A percentile compares a stretch with the other conserved stretches of the same genome.
phyloP scores from a whole-genome alignment of 805 yeast genomes.

The Wickerhamiella azyma region DNA sequence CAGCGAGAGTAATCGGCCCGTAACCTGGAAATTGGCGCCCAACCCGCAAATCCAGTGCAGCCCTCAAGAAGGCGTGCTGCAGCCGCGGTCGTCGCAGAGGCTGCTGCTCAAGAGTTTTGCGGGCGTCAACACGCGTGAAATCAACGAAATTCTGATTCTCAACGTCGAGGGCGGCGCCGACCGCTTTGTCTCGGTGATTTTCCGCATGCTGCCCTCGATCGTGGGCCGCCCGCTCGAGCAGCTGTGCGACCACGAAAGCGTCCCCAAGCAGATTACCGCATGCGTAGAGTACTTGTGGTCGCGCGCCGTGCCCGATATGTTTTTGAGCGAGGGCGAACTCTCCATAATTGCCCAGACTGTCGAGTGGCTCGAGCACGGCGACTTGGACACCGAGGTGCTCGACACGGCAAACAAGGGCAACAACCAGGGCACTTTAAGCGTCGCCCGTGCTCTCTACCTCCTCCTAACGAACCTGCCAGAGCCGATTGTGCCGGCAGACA shows the following conservation, averaged over 20 bases:
- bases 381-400: slow-evolving; percentile 23
- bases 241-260: slow-evolving; percentile 11
- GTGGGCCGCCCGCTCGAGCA: slow-evolving; percentile 23
- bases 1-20: not conserved
- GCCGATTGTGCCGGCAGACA: slow-evolving; percentile 9
- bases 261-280: slow-evolving; percentile 26
- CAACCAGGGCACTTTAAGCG: slow-evolving; percentile 30
- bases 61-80: slow-evolving; percentile 8
- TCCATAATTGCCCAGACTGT: slow-evolving; percentile 19
- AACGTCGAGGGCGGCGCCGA: slow-evolving; percentile 10
- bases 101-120: slow-evolving; percentile 7
- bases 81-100: not conserved
- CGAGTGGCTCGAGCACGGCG: slow-evolving; percentile 26
- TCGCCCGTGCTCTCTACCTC: slow-evolving; percentile 19
- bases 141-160: slow-evolving; percentile 9
- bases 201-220: slow-evolving; percentile 22
- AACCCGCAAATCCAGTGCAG: slow-evolving; percentile 1
- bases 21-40: slow-evolving; percentile 7
- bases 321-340: slow-evolving; percentile 18
- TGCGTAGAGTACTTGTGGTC: slow-evolving; percentile 27
- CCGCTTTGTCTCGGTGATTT: slow-evolving; percentile 14
- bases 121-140: not conserved
- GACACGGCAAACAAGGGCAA: slow-evolving; percentile 20
- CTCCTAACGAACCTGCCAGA: slow-evolving; percentile 15
- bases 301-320: slow-evolving; percentile 17